Evolutionary conservation across 768 basidiomycete species (phyloP), one percentile per base, ranked within the genome.

Genomic region (Lentinula raphanica): DNA sequence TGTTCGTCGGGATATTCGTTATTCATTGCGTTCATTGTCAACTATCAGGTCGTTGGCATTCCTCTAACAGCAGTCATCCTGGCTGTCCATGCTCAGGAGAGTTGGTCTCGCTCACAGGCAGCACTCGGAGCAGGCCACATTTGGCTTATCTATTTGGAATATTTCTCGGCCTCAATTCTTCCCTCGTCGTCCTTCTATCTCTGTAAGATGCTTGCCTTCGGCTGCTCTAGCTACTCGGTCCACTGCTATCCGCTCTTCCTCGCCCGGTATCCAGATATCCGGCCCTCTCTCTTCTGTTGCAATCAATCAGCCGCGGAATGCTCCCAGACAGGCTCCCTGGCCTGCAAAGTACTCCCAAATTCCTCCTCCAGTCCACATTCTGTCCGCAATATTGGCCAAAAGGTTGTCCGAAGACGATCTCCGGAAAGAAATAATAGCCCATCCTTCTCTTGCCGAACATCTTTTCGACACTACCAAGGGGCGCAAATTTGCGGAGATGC

Each of bases 31-130:
- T 54, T 11, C 19, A 54, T 13, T 40, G 11, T 9, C 32, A 29
- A 29, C 46, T n/a, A 36, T 28, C 46, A 48, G 49, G 48, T 58
- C 31, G 13, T 58, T 31, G 48, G 39, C 40, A 32, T 56, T 25
- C 44, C 9, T 57, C 46, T 66, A 62, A 65, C 66, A 70, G 64
- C 67, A 63, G 65, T 62, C 70, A 58, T 63, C 65, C 78, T 77
- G 78, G 76, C 79, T 83, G 84, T 84, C 82, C 82, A 89, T 89
- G 87, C 86, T 84, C 73, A 83, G 80, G 82, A 81, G 80, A 74
- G 78, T 74, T 67, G 71, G 77, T 67, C 74, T 79, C 72, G 72
- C 77, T 71, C 76, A 72, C 74, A 81, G 79, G 73, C 78, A 73
- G 71, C 76, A 77, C 73, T 69, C 81, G 70, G 74, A 78, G 63